Conservation (phyloP, 257 asterid species). For the Przewalskia tangutica region DNA sequence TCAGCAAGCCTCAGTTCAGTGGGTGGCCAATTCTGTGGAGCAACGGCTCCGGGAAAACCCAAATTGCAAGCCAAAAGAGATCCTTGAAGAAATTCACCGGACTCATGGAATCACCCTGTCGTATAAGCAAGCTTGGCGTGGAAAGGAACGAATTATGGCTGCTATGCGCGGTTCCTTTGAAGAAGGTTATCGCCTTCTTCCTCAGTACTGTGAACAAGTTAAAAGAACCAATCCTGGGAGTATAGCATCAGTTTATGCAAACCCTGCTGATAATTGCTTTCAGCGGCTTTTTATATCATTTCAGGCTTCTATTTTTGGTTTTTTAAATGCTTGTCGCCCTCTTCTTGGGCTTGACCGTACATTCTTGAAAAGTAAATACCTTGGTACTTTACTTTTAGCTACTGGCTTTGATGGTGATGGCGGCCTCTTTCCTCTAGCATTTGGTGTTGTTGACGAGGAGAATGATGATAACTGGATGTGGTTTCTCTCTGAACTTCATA, state of each 20-base stretch:
- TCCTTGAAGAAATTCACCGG: slow-evolving; percentile 81
- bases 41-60: slow-evolving; percentile 80
- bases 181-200: slow-evolving; percentile 90
- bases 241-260: slow-evolving; percentile 74
- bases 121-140: slow-evolving; percentile 98
- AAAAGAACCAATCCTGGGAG: slow-evolving; percentile 86
- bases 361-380: slow-evolving; percentile 75
- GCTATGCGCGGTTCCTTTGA: slow-evolving; percentile 94
- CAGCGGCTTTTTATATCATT: slow-evolving; percentile 81
- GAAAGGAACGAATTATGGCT: slow-evolving; percentile 89
- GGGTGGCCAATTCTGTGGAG: slow-evolving; percentile 96
- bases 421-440: slow-evolving; percentile 81
- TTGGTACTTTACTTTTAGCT: slow-evolving; percentile 84
- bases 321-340: slow-evolving; percentile 86
- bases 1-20: slow-evolving; percentile 97
- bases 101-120: slow-evolving; percentile 80
- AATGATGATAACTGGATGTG: slow-evolving; percentile 95
- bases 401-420: slow-evolving; percentile 95
- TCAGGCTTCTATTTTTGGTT: slow-evolving; percentile 86
- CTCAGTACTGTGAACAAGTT: slow-evolving; percentile 82
- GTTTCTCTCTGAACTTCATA: slow-evolving; percentile 92
- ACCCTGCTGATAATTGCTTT: slow-evolving; percentile 59
- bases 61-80: slow-evolving; percentile 88
- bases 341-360: slow-evolving; percentile 87
- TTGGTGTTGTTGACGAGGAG: slow-evolving; percentile 94